These are phyloP conservation scores for Botrytis aclada DNA, from an alignment of 2,329 filamentous ascomycete genomes.

Conservation along the genomic window DNA sequence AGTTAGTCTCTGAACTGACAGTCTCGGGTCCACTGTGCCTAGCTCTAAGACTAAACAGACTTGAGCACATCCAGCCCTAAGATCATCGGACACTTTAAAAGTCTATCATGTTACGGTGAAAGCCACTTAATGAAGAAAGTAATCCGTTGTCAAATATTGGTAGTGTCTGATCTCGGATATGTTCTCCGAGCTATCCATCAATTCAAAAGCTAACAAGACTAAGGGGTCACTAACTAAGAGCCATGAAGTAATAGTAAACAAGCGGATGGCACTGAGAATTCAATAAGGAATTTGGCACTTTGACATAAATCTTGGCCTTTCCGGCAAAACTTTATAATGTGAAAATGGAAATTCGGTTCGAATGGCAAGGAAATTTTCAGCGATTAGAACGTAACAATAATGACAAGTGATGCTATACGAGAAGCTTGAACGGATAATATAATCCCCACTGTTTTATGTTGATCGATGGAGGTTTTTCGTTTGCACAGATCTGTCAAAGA, in stretches of 20 bases:
- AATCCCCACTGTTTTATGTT: background rate
- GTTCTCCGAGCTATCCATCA: background rate
- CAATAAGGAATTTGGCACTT: background rate
- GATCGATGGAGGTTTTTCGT: background rate
- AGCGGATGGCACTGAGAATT: background rate
- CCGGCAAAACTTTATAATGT: background rate
- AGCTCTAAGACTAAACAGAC: background rate
- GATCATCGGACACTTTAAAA: background rate
- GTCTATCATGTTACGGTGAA: background rate
- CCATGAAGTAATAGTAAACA: background rate
- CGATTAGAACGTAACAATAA: background rate
- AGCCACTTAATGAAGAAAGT: background rate
- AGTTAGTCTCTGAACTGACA: background rate
- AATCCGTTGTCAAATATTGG: constrained; percentile 6
- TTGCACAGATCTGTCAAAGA: background rate
- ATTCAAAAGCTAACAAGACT: background rate
- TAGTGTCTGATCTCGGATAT: background rate
- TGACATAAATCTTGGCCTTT: background rate
- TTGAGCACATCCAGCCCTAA: background rate
- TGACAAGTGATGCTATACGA: background rate
- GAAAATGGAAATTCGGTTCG: background rate
- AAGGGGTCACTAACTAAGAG: background rate
- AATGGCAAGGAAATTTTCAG: background rate
- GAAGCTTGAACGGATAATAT: background rate
- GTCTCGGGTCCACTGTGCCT: background rate